Evolutionary conservation across 2,329 filamentous ascomycete species (phyloP), one percentile per base, ranked within the genome.

Genomic region (Daldinia sp.): DNA sequence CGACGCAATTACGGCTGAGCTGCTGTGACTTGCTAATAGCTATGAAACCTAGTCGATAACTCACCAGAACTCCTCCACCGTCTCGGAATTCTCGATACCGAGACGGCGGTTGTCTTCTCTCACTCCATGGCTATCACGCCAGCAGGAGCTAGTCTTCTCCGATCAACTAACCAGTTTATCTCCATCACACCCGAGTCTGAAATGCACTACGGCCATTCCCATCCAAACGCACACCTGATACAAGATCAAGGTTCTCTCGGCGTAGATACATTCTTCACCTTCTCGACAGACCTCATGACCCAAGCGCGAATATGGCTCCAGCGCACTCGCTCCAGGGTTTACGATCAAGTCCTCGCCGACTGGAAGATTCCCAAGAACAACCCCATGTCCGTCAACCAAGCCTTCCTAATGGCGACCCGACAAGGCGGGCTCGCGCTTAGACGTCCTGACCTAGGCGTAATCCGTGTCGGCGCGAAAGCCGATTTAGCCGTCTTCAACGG

Each of bases 101-200:
- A 73, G 27, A 79, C 79, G 10, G 81, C 84, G 0, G 72, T 86
- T 2, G 76, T 87, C 53, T 82, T 87, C 71, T 82, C 82, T 0
- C 85, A 87, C 67, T 82, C 77, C 0, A 77, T 75, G 11, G 83
- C 77, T 71, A 70, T 85, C 15, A 79, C 79, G 0, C 70, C 76
- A 0, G 58, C 64, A 0, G 79, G 81, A 11, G 75, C 75, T 0
- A 54, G 72, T 1, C 75, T 84, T 0, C 77, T 87, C 0, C 81
- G 82, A 9, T 61, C 72, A 0, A 78, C 78, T 1, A 82, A 87
- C 72, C 80, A 86, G 51, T 82, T 82, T 73, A 73, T 87, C 39
- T 84, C 83, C 52, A 84, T 84, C 60, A 87, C 85, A 0, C 83
- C 84, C 1, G 86, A 88, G 68, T 85, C 82, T 0, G 85, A 87